Evolutionary conservation across 164 flowering plant genomes (phyloP).

Genomic region (Sextonia rubra): DNA sequence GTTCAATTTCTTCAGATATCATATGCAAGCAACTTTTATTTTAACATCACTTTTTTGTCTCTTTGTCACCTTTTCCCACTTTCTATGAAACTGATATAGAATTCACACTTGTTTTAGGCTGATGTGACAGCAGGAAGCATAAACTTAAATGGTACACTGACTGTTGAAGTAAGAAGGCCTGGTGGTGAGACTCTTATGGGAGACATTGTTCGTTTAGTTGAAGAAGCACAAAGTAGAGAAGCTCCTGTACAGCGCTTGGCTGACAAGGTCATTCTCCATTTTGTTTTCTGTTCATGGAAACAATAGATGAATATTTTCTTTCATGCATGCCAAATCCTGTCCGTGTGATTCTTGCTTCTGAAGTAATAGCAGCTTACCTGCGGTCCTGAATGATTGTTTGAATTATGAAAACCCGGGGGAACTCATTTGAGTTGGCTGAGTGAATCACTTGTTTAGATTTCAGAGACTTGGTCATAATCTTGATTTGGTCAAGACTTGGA

Average conservation of each 20-base stretch:
- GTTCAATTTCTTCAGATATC: background rate
- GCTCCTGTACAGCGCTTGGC: conserved; percentile 97
- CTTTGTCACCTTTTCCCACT: background rate
- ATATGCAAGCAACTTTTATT: background rate
- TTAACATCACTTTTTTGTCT: background rate
- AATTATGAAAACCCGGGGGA: too few species aligned
- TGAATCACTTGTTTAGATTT: background rate
- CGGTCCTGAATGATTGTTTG: background rate
- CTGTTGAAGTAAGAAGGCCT: conserved; percentile 85
- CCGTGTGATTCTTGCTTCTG: background rate
- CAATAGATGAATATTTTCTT: background rate
- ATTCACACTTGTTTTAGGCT: conserved; percentile 41
- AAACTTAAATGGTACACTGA: conserved; percentile 88
- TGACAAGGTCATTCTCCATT: conserved; percentile 60
- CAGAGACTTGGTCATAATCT: background rate
- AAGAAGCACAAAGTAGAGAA: conserved; percentile 95
- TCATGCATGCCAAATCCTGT: background rate
- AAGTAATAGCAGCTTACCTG: background rate
- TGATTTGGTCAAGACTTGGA: background rate
- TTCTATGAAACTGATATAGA: background rate
- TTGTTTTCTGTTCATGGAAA: background rate
- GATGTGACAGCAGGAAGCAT: conserved; percentile 94
- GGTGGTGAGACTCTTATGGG: conserved; percentile 95
- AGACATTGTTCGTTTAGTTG: conserved; percentile 91
- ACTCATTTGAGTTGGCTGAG: too few species aligned